Base-by-base conservation (phyloP, 2,329 filamentous ascomycete species). In the Byssoonygena ceratinophila region DNA sequence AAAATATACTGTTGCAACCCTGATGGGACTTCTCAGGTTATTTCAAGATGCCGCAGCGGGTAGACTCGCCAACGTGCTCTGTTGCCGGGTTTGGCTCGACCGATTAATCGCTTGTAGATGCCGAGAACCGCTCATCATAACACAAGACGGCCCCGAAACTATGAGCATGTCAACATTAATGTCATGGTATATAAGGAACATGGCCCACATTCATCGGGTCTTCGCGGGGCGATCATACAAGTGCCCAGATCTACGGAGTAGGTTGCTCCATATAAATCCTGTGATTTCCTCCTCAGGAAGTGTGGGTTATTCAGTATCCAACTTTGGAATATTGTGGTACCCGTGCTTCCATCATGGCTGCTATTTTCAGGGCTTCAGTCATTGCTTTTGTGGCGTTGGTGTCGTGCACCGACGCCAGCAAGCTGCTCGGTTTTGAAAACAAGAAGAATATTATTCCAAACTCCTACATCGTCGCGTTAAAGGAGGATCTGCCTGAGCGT, bases 401-500 rank as follows among this genome's bases (percentile, higher is more conserved):
- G 23, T 9, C 52, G n/a, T 50, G 34, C 16, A 22, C 22, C 23
- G 34, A 54, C 40, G 52, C 52, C 25, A 37, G 20, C 20, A 46
- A 44, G 14, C 22, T 54, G 27, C 46, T 50, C 27, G 34, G 45
- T 11, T 41, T 50, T 27, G 52, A 47, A 16, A 46, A 54, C 25
- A 36, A 48, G 12, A 43, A 23, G 14, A 41, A 49, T 23, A 49
- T 54, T 25, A 54, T 54, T 23, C 53, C 53, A 7, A 49, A 51
- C 16, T 41, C 53, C 4, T 54, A 54, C 20, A 52, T 54, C 27
- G 53, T 54, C 23, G 47, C 48, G 6, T 11, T 54, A 41, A 54
- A 54, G 29, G 43, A 47, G 3, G 53, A 31, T 18, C 4, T 54
- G 8, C 31, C 41, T 4, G 34, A 41, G 14, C 32, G 23, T 27